Conservation (phyloP, 192 early-diverging fungal genomes). For the Diversispora epigaea region DNA sequence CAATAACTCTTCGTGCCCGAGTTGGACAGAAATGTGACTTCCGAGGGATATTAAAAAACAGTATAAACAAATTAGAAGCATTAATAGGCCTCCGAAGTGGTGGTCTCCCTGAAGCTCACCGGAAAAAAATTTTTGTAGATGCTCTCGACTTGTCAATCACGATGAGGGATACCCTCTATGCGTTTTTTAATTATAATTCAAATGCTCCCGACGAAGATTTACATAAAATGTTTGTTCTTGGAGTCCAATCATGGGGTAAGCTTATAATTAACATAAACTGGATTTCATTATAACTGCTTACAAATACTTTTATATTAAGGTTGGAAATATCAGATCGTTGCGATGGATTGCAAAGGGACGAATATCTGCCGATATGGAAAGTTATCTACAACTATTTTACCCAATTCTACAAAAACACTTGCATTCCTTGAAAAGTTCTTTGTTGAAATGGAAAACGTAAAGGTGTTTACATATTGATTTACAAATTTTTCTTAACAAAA, state of each 20-base stretch:
- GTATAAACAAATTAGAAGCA: conserved; percentile 35
- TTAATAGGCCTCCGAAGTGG: conserved; percentile 34
- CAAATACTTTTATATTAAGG: conserved; percentile 15
- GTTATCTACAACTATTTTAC: conserved; percentile 11
- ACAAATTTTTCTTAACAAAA: conserved; percentile 11
- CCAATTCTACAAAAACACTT: conserved; percentile 30
- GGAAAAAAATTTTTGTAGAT: conserved; percentile 34
- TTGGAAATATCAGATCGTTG: conserved; percentile 21
- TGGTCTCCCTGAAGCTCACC: conserved; percentile 36
- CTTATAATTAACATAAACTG: conserved; percentile 30
- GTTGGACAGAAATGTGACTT: conserved; percentile 36
- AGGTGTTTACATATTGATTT: conserved; percentile 5
- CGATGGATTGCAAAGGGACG: conserved; percentile 30
- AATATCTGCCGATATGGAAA: conserved; percentile 30
- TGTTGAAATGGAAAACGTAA: conserved; percentile 7
- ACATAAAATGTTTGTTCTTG: conserved; percentile 32
- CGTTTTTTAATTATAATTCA: conserved; percentile 26
- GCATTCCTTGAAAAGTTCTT: conserved; percentile 19
- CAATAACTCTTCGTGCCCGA: conserved; percentile 23
- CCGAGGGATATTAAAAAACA: conserved; percentile 30
- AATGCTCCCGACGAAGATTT: conserved; percentile 29
- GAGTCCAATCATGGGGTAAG: conserved; percentile 36
- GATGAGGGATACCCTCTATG: conserved; percentile 33
- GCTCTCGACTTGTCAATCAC: conserved; percentile 6
- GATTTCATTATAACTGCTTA: neutral